These are phyloP conservation scores for Parathielavia appendiculata DNA, from an alignment of 495 filamentous ascomycete species.

Conservation along the genomic window DNA sequence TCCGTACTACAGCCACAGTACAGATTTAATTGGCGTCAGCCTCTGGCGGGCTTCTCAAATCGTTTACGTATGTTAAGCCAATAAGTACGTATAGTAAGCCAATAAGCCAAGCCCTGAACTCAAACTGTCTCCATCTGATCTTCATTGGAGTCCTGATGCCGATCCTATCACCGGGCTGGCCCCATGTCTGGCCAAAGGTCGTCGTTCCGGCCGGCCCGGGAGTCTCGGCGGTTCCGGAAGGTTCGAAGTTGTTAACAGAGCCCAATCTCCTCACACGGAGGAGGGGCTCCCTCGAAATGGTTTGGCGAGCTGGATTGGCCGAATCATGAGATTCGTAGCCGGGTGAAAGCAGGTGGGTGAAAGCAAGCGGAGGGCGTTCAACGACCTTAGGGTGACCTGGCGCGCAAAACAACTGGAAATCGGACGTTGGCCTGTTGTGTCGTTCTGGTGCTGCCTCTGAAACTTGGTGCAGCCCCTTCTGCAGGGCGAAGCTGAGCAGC, in stretches of 20 bases:
- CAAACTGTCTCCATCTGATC: no score
- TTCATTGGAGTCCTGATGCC: not conserved
- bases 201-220: no score
- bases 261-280: no score
- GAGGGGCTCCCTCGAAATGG: no score
- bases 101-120: no score
- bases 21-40: no score
- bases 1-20: no score
- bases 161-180: not conserved
- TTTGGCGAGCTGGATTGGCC: not conserved
- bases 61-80: no score
- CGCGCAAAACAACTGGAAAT: not conserved
- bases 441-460: conserved; percentile 11
- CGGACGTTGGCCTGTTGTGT: not conserved
- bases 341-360: not conserved
- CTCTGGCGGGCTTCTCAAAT: no score
- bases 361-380: not conserved
- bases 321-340: not conserved
- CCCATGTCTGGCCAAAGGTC: not conserved
- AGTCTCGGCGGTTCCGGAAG: no score
- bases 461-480: conserved; percentile 14
- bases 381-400: not conserved
- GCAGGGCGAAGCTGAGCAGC: conserved; percentile 7
- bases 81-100: no score
- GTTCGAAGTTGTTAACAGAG: no score